Conservation (phyloP, 805 yeast genomes). For the Wickerhamiella occidentalis region DNA sequence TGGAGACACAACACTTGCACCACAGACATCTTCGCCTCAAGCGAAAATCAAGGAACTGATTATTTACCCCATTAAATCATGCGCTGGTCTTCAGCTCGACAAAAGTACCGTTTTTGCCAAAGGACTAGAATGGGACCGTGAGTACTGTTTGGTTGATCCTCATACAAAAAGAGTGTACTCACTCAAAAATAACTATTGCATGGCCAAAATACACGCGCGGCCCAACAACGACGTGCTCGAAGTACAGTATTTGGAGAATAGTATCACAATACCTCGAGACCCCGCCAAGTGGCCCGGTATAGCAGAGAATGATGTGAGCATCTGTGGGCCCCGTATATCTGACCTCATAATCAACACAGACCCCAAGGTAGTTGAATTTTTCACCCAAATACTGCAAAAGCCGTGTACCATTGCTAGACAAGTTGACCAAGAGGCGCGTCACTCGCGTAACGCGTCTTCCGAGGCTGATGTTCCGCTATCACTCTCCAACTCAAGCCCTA, state of each 20-base stretch:
- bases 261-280: constrained; percentile 11
- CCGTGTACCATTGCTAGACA: constrained; percentile 31
- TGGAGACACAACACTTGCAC: too few relatives aligned
- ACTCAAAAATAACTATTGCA: constrained; percentile 28
- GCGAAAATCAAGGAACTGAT: constrained; percentile 21
- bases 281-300: constrained; percentile 11
- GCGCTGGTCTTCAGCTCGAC: constrained; percentile 29
- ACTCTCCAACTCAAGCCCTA: constrained; percentile 32
- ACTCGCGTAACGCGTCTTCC: neutral
- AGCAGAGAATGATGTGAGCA: neutral
- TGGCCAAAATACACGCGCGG: constrained; percentile 30
- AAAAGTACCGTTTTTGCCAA: constrained; percentile 16
- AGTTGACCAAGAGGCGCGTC: constrained; percentile 9
- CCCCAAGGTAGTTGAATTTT: constrained; percentile 23
- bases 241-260: neutral
- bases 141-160: constrained; percentile 30
- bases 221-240: constrained; percentile 13
- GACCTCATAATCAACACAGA: constrained; percentile 16
- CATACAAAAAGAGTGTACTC: constrained; percentile 24
- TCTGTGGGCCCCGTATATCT: neutral
- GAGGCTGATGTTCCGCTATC: constrained; percentile 12
- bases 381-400: constrained; percentile 24
- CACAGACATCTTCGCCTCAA: too few relatives aligned
- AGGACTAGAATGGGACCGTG: constrained; percentile 34
- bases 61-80: constrained; percentile 36